Percentiles rank a stretch among this genome's conserved stretches.
Evolutionary conservation across 495 filamentous ascomycete genomes (phyloP).

Genomic region (Evernia prunastri): DNA sequence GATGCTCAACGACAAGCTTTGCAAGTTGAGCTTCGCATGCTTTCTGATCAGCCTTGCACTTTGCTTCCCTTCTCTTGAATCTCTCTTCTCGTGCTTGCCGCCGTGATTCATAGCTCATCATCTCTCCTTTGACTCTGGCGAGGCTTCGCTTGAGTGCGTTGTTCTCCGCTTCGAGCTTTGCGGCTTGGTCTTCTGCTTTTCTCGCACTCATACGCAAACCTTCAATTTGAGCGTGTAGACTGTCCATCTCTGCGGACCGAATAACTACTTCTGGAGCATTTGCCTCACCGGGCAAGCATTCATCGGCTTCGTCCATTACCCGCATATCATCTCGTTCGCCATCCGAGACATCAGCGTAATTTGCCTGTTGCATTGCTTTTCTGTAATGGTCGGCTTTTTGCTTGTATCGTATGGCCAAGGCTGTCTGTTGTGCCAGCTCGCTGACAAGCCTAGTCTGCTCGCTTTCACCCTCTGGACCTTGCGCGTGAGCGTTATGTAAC

Average conservation of each 20-base stretch:
- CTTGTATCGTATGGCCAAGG: conserved; percentile 61
- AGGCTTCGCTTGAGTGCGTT: conserved; percentile 45
- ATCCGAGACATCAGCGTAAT: conserved; percentile 40
- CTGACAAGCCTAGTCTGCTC: conserved; percentile 47
- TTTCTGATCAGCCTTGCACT: conserved; percentile 42
- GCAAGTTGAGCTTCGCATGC: conserved; percentile 39
- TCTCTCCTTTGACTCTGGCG: conserved; percentile 48
- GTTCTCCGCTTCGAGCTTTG: conserved; percentile 53
- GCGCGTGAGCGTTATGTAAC: conserved; percentile 32
- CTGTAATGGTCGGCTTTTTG: conserved; percentile 55
- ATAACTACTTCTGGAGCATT: background rate
- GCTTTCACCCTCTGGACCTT: conserved; percentile 31
- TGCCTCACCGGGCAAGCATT: background rate
- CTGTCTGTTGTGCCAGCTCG: conserved; percentile 60
- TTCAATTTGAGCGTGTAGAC: conserved; percentile 35
- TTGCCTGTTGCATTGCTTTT: conserved; percentile 42
- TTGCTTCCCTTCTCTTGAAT: conserved; percentile 43
- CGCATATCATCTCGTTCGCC: conserved; percentile 36
- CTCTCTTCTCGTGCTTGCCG: conserved; percentile 48
- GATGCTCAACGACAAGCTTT: conserved; percentile 19
- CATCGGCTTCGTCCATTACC: background rate
- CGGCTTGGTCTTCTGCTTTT: conserved; percentile 60
- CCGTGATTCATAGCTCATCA: conserved; percentile 45
- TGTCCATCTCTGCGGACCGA: background rate
- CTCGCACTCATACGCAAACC: conserved; percentile 49